Base-by-base conservation (phyloP, 2,329 filamentous ascomycete genomes). In the Metarhizium guizhouense region DNA sequence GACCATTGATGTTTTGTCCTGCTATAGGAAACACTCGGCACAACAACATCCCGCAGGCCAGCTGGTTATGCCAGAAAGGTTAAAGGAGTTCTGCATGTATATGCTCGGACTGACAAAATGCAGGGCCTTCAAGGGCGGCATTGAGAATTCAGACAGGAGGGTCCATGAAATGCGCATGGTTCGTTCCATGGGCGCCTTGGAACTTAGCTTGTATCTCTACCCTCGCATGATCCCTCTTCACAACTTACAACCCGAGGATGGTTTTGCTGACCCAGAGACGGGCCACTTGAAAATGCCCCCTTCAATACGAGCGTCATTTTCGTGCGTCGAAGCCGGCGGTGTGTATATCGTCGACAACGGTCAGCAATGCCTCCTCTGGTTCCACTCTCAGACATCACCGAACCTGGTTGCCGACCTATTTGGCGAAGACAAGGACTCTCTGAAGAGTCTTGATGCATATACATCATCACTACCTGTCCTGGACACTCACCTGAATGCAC, bases 71-170 rank as follows among this genome's bases (percentile, higher is more conserved):
- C 94, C 94, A 0, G 94, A 99, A 73, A 89, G 93, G 62, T 81
- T 99, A 34, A 97, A 97, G 69, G 94, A 99, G 68, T 92, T 96
- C 64, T 85, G 88, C 65, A 97, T 99, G 91, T 97, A 94, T 71
- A 89, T 95, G 73, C 84, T 99, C 10, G 87, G 88, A 51, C 76
- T 97, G 60, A 75, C 95, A 68, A 99, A 99, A 72, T 92, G 84
- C 56, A 85, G 94, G 56, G 92, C 93, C 3, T 91, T 97, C 75
- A 97, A 97, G 76, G 88, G 89, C 53, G 93, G 93, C 56, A 85
- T 87, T 61, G 94, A 99, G 71, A 88, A 90, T 40, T 90, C 89
- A 10, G 94, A 99, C 70, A 85, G 94, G 59, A 82, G 94, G 59
- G 87, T 95, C 14, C 88, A 97, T 65, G 93, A 96, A 67, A 86